A percentile compares a stretch with the other conserved stretches of the same genome.
Conservation (phyloP, 176 grass and related monocot genomes). For the Themeda triandra region DNA sequence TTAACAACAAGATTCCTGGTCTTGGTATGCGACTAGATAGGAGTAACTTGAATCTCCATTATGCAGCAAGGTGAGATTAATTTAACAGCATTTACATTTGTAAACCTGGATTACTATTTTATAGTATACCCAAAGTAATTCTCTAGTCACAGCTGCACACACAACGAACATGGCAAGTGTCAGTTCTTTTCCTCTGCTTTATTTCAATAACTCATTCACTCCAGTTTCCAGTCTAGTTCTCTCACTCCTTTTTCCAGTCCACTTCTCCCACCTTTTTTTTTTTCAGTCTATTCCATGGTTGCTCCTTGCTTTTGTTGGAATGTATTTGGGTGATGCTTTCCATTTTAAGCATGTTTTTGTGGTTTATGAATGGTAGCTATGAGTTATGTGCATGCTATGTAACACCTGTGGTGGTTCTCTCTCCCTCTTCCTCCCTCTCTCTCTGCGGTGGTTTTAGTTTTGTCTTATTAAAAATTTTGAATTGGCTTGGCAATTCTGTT, state of each 20-base stretch:
- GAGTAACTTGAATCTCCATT: conserved; percentile 95
- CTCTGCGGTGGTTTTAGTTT: neutral
- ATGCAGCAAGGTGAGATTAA: conserved; percentile 76
- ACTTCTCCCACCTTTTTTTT: too few relatives aligned
- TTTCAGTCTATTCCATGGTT: neutral
- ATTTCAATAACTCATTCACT: neutral
- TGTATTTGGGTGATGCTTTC: neutral
- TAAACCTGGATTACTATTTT: neutral
- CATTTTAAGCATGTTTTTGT: neutral
- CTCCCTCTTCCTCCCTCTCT: neutral
- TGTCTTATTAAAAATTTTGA: neutral
- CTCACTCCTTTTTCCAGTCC: too few relatives aligned
- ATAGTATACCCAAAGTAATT: neutral
- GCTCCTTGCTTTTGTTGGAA: neutral
- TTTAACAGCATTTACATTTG: conserved; percentile 12
- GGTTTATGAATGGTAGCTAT: neutral
- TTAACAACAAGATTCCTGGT: conserved; percentile 96
- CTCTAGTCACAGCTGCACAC: neutral
- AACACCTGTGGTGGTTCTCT: neutral
- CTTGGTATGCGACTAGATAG: conserved; percentile 87
- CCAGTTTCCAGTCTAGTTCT: neutral
- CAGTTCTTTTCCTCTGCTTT: neutral
- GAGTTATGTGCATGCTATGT: neutral
- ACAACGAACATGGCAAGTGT: neutral
- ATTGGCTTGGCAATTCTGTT: neutral